Evolutionary conservation across 768 basidiomycete genomes (phyloP), one percentile per base, ranked within the genome.

Genomic region (Amanita rubescens): DNA sequence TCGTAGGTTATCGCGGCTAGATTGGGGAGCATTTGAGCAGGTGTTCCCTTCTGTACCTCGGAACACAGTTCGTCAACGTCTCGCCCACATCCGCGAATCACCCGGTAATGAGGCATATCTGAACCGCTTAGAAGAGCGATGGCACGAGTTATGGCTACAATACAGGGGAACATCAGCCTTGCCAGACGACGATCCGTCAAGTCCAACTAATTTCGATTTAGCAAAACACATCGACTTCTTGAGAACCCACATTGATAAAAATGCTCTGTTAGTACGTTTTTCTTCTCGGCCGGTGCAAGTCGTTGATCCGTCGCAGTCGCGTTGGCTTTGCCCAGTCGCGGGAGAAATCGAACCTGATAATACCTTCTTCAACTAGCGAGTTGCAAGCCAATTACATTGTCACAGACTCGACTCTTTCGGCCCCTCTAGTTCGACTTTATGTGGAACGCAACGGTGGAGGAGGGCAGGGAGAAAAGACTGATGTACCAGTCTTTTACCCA

Each of bases 171-270:
- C 84, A 1, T 66, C 72, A 3, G 71, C 74, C 38, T 75, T 96
- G 20, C 84, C 81, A 0, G 94, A 96, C 62, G 77, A 80, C 5
- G 75, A 91, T 59, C 82, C 79, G 3, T 63, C 70, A 35, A 87
- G 84, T 65, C 70, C 82, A 17, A 78, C 77, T 5, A 79, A 90
- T 43, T 95, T 96, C 61, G 80, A 91, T 63, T 67, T 96, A n/a
- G 71, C 83, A 25, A 75, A 76, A n/a, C 92, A 94, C 61, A 64
- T 96, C 27, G 79, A 84, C 57, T 92, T 92, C 62, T 73, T 97
- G 49, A 79, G 94, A 38, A 75, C 75, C 9, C 79, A 90, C 60
- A 74, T 96, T 27, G 90, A 94, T 64, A 96, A 96, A 69, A 85
- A 83, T 64, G 82, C 85, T 1, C 60, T 96, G 94, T 94, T 62